Conservation (phyloP, 108 stramenopile species). For the Aurantiochytrium sp. region DNA sequence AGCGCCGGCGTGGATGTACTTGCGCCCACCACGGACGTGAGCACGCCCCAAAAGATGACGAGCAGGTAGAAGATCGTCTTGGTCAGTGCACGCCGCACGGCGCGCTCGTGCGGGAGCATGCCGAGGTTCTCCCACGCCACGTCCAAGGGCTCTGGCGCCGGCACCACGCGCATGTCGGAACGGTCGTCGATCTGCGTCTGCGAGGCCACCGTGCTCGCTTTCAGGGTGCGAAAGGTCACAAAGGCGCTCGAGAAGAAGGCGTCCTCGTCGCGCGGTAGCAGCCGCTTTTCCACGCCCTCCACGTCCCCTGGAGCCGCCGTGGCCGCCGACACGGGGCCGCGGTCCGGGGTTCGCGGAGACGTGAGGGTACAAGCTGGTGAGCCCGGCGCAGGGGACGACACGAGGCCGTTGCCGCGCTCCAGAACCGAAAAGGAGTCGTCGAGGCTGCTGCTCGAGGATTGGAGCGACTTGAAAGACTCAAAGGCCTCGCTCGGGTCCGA, state of each 20-base stretch:
- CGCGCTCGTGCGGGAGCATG: neutral
- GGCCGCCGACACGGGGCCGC: too few species aligned
- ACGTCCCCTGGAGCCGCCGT: too few species aligned
- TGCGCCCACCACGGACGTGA: slow-evolving; percentile 20
- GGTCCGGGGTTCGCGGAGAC: too few species aligned
- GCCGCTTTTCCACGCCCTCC: neutral
- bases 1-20: slow-evolving; percentile 14
- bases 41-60: neutral
- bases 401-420: neutral
- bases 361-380: too few species aligned
- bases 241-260: neutral
- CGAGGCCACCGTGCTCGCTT: slow-evolving; percentile 18
- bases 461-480: neutral
- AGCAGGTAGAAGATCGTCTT: neutral
- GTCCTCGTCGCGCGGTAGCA: neutral
- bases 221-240: neutral
- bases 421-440: neutral
- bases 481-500: neutral
- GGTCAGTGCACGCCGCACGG: neutral
- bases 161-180: slow-evolving; percentile 6
- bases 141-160: neutral
- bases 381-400: too few species aligned
- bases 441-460: neutral
- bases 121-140: slow-evolving; percentile 22
- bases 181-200: neutral